A percentile compares a stretch with the other conserved stretches of the same genome.
These are phyloP conservation scores for Neurospora sp. DNA, from an alignment of 2,329 filamentous ascomycete species.

Conservation along the genomic window DNA sequence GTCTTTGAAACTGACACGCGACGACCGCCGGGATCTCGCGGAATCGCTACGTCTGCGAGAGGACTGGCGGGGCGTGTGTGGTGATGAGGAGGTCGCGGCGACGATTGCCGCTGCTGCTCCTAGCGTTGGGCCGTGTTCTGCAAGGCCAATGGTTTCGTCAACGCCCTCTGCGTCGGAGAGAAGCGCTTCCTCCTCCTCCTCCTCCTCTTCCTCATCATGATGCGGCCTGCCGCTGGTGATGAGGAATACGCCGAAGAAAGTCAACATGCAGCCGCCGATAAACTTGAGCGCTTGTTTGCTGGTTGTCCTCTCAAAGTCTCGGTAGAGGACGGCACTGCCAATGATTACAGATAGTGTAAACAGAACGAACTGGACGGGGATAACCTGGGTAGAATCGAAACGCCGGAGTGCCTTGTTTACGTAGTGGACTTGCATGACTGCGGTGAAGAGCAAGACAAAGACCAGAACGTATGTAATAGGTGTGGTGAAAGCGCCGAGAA, in stretches of 20 bases:
- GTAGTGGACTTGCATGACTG: slow-evolving; percentile 94
- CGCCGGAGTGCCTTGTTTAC: slow-evolving; percentile 80
- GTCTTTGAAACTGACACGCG: slow-evolving; percentile 35
- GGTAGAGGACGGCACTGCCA: slow-evolving; percentile 85
- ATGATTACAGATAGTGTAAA: slow-evolving; percentile 95
- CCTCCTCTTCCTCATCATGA: slow-evolving; percentile 43
- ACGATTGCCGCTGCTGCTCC: background rate
- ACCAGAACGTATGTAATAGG: slow-evolving; percentile 86
- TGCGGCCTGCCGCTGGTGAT: slow-evolving; percentile 75
- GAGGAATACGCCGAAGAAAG: slow-evolving; percentile 93
- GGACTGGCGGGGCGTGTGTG: slow-evolving; percentile 25
- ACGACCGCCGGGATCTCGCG: slow-evolving; percentile 36
- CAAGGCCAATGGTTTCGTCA: slow-evolving; percentile 54
- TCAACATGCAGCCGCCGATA: slow-evolving; percentile 79
- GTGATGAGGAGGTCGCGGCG: slow-evolving; percentile 20
- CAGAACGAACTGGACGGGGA: slow-evolving; percentile 93
- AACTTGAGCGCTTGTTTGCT: slow-evolving; percentile 71
- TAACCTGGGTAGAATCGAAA: slow-evolving; percentile 96
- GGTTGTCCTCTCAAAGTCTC: slow-evolving; percentile 83
- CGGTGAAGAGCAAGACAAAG: slow-evolving; percentile 68
- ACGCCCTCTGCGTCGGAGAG: slow-evolving; percentile 47
- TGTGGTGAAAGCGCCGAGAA: slow-evolving; percentile 82
- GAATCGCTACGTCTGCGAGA: slow-evolving; percentile 16
- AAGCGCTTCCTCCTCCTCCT: slow-evolving; percentile 39
- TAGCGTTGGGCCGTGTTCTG: slow-evolving; percentile 37